Evolutionary conservation across 2,329 filamentous ascomycete species (phyloP), one percentile per base, ranked within the genome.

Genomic region (Nemania bipapillata): DNA sequence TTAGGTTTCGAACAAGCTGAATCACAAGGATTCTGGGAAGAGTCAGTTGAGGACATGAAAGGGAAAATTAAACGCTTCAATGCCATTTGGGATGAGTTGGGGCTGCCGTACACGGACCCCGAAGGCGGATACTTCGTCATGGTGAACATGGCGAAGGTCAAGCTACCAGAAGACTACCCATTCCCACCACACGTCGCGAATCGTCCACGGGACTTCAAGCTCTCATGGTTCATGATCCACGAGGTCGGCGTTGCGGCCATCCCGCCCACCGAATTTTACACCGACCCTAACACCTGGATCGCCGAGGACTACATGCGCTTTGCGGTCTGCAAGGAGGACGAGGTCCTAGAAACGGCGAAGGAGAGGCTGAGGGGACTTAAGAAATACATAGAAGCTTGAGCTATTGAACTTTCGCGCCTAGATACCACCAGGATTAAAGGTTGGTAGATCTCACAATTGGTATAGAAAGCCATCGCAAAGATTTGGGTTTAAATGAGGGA

Each of bases 51-150:
- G 42, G 94, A 97, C 74, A 98, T 98, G 95, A 92, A 93, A 81
- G 87, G 82, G 67, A 97, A 97, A 81, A 91, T 98, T 83, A 86
- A 91, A 74, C 88, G 88, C 26, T 97, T 99, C 85, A 97, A 95
- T 79, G 85, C 91, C 70, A 84, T 95, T 47, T 95, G 92, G 84
- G 84, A 88, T 57, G 92, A 95, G 81, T 86, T 95, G 6, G 87
- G 85, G 17, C 84, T 95, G 57, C 91, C 91, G 3, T 97, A 95
- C 83, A 95, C 93, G 1, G 91, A 97, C 68, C 96, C 96, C 4
- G 94, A 99, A 80, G 96, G 96, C 61, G 96, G 96, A 22, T 99
- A 99, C 84, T 99, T 99, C 78, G 93, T 99, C 45, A 88, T 99
- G 61, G 96, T 93, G 72, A 99, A 99, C 83, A 90, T 98, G 86